Evolutionary conservation across 2,329 filamentous ascomycete species (phyloP), one percentile per base, ranked within the genome.

Genomic region (Colletotrichum sansevieriae): DNA sequence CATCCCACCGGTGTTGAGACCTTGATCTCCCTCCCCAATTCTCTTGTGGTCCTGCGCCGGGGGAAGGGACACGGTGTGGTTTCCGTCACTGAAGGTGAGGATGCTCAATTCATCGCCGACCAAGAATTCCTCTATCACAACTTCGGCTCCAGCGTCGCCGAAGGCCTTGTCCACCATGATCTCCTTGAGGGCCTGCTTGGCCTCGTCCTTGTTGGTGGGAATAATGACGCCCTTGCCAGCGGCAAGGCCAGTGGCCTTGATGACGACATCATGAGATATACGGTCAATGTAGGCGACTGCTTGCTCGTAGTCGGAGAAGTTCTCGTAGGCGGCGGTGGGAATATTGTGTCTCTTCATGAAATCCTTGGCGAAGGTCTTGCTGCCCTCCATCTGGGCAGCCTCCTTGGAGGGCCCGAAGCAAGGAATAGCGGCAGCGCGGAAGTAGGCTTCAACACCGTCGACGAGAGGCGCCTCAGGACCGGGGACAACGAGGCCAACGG

Each of bases 311-410:
- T 86, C 80, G 71, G 81, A 84, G 77, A 94, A 94, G 77, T 91
- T 93, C 73, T 85, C 83, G 77, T 93, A 93, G 41, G 83, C 83
- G 11, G 92, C 92, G 0, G 92, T 94, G 18, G 92, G 91, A 71
- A 95, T 94, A 68, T 83, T 84, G 77, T 93, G 84, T 51, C 86
- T 84, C 74, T 88, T 85, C 92, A 95, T 95, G 75, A 95, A 94
- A 75, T 92, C 90, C 75, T 95, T 94, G 44, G 90, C 89, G 76
- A 92, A 94, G 1, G 91, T 88, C 79, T 95, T 95, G 74, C 89
- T 92, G 46, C 92, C 92, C 76, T 95, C 92, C 85, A 95, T 90
- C 43, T 85, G 83, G 10, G 92, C 91, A 11, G 92, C 92, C 25
- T 85, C 84, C 75, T 90, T 86, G 54, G 86, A 87, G 1, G 92